Conservation (phyloP, 2,329 filamentous ascomycete genomes). For the Gnomoniopsis sp. region DNA sequence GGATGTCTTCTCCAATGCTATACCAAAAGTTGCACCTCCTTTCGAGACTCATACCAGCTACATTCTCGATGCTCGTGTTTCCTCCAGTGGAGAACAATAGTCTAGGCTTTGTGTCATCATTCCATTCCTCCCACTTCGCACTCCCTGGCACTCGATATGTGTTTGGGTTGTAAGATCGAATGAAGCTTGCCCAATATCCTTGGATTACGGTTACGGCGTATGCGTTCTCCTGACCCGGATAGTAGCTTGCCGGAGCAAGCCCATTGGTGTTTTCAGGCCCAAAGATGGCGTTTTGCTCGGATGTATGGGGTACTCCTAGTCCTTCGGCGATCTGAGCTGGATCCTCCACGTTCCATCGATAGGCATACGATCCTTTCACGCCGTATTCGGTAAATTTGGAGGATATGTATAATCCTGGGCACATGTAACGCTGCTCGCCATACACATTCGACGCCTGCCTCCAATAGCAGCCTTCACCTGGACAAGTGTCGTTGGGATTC, state of each 20-base stretch:
- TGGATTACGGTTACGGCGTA: conserved; percentile 59
- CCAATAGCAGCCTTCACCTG: conserved; percentile 52
- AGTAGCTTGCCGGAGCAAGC: conserved; percentile 53
- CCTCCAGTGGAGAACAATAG: conserved; percentile 39
- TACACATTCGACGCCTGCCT: conserved; percentile 55
- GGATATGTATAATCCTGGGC: conserved; percentile 56
- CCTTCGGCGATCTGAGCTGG: conserved; percentile 48
- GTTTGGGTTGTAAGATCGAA: conserved; percentile 65
- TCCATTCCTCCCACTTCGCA: conserved; percentile 50
- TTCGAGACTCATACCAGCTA: conserved; percentile 18
- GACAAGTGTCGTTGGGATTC: conserved; percentile 43
- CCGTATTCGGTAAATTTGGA: conserved; percentile 32
- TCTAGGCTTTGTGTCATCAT: conserved; percentile 27
- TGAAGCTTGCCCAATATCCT: conserved; percentile 73
- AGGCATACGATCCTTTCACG: conserved; percentile 55
- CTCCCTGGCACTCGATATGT: conserved; percentile 37
- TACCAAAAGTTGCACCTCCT: conserved; percentile 19
- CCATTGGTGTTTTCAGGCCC: conserved; percentile 54
- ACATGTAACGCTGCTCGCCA: conserved; percentile 64
- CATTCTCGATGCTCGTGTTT: conserved; percentile 21
- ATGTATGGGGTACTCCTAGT: conserved; percentile 63
- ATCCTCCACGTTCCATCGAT: conserved; percentile 67
- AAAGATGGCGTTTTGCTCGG: conserved; percentile 66
- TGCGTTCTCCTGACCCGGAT: conserved; percentile 47
- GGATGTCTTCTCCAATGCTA: conserved; percentile 10